Evolutionary conservation across 352 stramenopile genomes (phyloP).

Genomic region (Lagenidium sp.): DNA sequence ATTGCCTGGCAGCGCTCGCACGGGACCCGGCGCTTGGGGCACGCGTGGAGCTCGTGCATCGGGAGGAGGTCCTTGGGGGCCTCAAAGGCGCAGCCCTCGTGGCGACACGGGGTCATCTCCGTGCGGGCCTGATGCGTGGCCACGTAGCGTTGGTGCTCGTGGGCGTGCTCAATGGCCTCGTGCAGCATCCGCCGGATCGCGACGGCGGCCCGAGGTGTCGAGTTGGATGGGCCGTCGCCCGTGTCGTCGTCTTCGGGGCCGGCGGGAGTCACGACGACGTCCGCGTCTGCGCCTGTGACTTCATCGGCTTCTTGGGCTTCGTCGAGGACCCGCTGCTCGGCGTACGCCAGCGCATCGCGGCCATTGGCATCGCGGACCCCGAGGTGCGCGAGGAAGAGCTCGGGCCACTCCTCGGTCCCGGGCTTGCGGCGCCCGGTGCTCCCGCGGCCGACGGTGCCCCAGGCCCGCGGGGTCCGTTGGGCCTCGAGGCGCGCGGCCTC

Average conservation of each 20-base stretch:
- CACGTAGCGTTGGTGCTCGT: constrained; percentile 46
- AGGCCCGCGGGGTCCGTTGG: neutral
- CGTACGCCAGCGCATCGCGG: constrained; percentile 25
- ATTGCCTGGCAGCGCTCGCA: constrained; percentile 37
- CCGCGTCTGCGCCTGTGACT: neutral
- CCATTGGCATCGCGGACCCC: constrained; percentile 17
- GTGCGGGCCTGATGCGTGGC: constrained; percentile 34
- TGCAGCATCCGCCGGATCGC: constrained; percentile 31
- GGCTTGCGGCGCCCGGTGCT: constrained; percentile 1
- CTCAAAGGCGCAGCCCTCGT: constrained; percentile 39
- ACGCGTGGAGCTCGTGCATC: constrained; percentile 52
- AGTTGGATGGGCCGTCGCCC: too few relatives aligned
- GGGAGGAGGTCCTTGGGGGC: constrained; percentile 43
- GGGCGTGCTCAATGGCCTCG: constrained; percentile 21
- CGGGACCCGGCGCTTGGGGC: constrained; percentile 29
- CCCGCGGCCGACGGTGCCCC: neutral
- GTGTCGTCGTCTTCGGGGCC: too few relatives aligned
- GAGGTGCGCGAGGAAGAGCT: constrained; percentile 33
- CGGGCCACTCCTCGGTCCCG: constrained; percentile 41
- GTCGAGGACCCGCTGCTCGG: too few relatives aligned
- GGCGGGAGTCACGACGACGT: neutral
- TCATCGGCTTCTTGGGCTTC: too few relatives aligned
- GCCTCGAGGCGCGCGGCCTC: constrained; percentile 4
- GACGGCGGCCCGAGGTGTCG: too few relatives aligned
- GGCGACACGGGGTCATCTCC: constrained; percentile 22